Conservation (phyloP, 208 protist species). For the Trypanosoma melophagium region DNA sequence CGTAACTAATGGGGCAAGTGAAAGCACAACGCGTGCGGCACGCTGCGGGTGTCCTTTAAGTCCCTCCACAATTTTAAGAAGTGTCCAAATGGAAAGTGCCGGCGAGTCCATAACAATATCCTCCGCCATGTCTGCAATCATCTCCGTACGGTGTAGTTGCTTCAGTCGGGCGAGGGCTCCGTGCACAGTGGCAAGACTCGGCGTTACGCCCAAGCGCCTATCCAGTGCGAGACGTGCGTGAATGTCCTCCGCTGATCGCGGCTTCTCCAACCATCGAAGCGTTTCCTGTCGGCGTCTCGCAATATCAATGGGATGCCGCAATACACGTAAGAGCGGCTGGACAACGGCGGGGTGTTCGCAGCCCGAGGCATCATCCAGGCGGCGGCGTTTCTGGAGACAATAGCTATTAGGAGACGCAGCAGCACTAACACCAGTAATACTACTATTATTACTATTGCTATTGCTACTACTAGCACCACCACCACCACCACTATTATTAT, state of each 20-base stretch:
- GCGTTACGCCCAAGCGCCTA: constrained; percentile 48
- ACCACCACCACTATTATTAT: too few relatives aligned
- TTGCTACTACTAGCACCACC: too few relatives aligned
- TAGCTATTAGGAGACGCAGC: constrained; percentile 4
- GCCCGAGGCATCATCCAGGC: constrained; percentile 15
- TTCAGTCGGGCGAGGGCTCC: constrained; percentile 42
- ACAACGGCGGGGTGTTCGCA: constrained; percentile 12
- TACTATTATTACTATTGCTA: too few relatives aligned
- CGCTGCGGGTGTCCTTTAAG: constrained; percentile 29
- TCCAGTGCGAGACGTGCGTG: constrained; percentile 63
- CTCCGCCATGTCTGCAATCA: constrained; percentile 48
- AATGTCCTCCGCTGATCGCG: constrained; percentile 49
- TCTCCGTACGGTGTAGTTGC: constrained; percentile 37
- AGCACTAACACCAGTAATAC: too few relatives aligned
- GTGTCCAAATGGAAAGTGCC: constrained; percentile 24
- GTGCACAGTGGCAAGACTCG: constrained; percentile 53
- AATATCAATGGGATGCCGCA: constrained; percentile 46
- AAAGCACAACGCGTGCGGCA: constrained; percentile 27
- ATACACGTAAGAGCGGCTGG: constrained; percentile 36
- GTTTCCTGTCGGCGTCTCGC: constrained; percentile 60
- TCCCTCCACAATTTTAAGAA: constrained; percentile 33
- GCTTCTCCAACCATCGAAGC: constrained; percentile 61
- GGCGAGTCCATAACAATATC: constrained; percentile 34
- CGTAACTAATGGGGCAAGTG: constrained; percentile 18
- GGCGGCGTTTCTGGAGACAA: constrained; percentile 22